phyloP scores from a whole-genome alignment of 768 basidiomycete genomes.

The Russula brevipes region DNA sequence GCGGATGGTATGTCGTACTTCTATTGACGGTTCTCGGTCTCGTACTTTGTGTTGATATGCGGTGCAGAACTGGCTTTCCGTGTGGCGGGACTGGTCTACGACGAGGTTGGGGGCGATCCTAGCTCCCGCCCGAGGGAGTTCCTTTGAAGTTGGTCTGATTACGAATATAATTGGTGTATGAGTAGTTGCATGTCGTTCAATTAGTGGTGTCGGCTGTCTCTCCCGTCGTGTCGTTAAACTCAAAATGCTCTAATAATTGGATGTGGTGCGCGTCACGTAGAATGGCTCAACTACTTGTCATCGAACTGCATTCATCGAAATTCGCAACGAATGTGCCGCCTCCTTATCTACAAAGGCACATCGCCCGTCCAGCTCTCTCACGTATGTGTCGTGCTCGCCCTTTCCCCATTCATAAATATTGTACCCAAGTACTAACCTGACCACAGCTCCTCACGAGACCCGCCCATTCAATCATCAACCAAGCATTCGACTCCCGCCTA shows the following conservation, averaged over 20 bases:
- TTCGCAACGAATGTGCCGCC: constrained; percentile 61
- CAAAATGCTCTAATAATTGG: background rate
- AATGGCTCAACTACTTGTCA: too few relatives aligned
- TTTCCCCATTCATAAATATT: background rate
- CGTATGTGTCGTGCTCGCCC: constrained; percentile 35
- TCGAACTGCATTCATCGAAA: background rate
- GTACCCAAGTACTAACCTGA: background rate
- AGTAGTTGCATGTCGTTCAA: constrained; percentile 15
- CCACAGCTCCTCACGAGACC: constrained; percentile 83
- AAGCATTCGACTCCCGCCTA: constrained; percentile 91
- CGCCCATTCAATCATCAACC: constrained; percentile 94
- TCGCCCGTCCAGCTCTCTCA: constrained; percentile 89
- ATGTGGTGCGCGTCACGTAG: background rate
- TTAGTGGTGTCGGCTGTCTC: background rate
- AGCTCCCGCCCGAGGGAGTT: constrained; percentile 74
- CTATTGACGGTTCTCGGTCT: background rate
- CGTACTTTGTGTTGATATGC: constrained; percentile 12
- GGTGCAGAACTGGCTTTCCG: constrained; percentile 76
- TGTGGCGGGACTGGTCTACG: constrained; percentile 81
- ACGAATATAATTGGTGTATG: constrained; percentile 11
- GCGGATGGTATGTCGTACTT: constrained; percentile 67
- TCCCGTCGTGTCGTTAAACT: background rate
- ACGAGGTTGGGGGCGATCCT: constrained; percentile 78
- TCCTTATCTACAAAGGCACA: constrained; percentile 94
- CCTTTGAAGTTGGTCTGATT: constrained; percentile 36